phyloP scores from a whole-genome alignment of 202 grass and related monocot genomes.

The Saccharum hybrid region DNA sequence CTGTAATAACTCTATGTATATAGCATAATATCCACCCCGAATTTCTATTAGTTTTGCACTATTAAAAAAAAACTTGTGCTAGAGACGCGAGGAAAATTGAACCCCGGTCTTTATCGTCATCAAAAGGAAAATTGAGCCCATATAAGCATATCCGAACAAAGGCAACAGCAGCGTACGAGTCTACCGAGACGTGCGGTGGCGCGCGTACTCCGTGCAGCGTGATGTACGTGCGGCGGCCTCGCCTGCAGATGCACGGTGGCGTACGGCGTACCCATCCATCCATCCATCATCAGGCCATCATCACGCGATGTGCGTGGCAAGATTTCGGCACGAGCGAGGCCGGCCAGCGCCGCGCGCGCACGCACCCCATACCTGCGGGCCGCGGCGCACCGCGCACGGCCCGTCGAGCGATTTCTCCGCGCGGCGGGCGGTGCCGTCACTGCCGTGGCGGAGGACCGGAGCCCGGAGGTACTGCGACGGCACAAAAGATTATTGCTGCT shows the following conservation, averaged over 20 bases:
- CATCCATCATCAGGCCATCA: background rate
- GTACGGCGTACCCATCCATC: background rate
- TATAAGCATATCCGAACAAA: no score
- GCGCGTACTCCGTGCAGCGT: background rate
- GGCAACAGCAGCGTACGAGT: background rate
- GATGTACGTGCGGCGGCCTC: background rate
- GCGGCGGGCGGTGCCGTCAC: no score
- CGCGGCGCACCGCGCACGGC: no score
- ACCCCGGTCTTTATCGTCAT: no score
- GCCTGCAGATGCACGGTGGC: background rate
- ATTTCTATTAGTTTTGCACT: no score
- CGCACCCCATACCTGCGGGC: background rate
- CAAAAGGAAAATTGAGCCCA: no score
- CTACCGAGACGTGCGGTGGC: background rate
- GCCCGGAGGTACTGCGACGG: no score
- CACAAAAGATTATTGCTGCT: background rate
- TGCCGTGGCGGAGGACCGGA: background rate
- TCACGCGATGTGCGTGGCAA: constrained; percentile 37
- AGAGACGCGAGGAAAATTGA: no score
- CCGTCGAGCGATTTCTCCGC: no score
- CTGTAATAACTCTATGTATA: no score
- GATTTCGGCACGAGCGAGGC: constrained; percentile 5
- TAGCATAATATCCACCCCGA: no score
- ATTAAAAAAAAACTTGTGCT: no score
- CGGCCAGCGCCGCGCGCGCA: background rate